A percentile compares a stretch with the other conserved stretches of the same genome.
These are phyloP conservation scores for Letharia lupina DNA, from an alignment of 495 filamentous ascomycete genomes.

Conservation along the genomic window DNA sequence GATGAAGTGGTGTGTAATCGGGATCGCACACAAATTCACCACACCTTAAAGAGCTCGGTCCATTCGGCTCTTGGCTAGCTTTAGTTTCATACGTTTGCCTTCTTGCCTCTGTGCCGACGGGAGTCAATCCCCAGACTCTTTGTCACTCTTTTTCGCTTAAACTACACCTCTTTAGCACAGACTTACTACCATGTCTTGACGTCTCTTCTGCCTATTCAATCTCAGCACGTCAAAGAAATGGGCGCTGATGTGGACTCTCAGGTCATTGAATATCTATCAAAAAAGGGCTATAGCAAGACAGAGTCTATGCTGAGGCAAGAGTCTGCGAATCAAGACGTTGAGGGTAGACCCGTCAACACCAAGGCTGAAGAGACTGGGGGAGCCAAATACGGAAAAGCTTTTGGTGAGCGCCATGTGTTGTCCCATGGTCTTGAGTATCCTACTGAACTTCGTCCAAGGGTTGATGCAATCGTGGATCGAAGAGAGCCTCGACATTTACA, in stretches of 20 bases:
- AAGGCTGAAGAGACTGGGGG: constrained; percentile 59
- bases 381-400: constrained; percentile 67
- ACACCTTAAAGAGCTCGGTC: background rate
- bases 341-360: constrained; percentile 58
- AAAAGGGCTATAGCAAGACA: constrained; percentile 89
- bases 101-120: background rate
- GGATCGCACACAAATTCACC: background rate
- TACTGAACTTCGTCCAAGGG: constrained; percentile 9
- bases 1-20: background rate
- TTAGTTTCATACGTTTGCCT: background rate
- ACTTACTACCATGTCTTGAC: background rate
- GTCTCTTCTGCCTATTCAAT: background rate
- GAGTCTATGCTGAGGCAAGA: constrained; percentile 90
- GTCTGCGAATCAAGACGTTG: constrained; percentile 68
- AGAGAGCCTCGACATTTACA: constrained; percentile 85
- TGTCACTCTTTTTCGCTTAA: background rate
- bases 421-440: background rate
- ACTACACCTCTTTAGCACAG: background rate
- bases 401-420: constrained; percentile 38
- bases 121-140: background rate
- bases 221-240: background rate
- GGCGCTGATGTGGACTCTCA: constrained; percentile 30
- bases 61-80: background rate
- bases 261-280: constrained; percentile 94
- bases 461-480: constrained; percentile 69